Conservation (phyloP, 108 stramenopile species). For the Cyclostephanos tholiformis region DNA sequence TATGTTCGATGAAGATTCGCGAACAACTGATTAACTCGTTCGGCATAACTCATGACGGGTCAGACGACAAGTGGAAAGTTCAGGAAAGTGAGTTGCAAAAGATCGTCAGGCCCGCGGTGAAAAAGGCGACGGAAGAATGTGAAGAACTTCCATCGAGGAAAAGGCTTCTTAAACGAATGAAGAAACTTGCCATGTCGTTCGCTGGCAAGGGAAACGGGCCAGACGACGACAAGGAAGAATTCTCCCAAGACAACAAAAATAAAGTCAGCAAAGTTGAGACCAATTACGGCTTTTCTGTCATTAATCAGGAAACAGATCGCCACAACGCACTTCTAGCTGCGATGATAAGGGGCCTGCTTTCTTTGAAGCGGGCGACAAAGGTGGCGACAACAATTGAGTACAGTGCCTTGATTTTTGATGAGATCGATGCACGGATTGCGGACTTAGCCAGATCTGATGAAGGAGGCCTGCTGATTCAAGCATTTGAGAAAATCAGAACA, state of each 20-base stretch:
- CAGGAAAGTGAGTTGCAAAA: slow-evolving; percentile 36
- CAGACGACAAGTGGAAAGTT: slow-evolving; percentile 24
- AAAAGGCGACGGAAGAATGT: slow-evolving; percentile 24
- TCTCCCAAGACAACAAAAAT: slow-evolving; percentile 17
- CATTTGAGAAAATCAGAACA: slow-evolving; percentile 29
- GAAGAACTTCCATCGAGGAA: slow-evolving; percentile 76
- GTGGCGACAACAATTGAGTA: slow-evolving; percentile 28
- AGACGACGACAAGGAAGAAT: slow-evolving; percentile 31
- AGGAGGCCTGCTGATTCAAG: slow-evolving; percentile 16
- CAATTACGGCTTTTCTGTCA: slow-evolving; percentile 55
- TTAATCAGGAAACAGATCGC: slow-evolving; percentile 58
- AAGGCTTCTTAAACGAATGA: slow-evolving; percentile 67
- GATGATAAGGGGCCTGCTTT: slow-evolving; percentile 56
- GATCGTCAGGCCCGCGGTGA: background rate
- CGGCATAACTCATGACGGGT: slow-evolving; percentile 28
- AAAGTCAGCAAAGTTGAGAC: background rate
- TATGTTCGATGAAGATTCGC: slow-evolving; percentile 22
- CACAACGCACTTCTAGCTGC: slow-evolving; percentile 71
- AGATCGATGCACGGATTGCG: slow-evolving; percentile 25
- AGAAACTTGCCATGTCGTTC: slow-evolving; percentile 55
- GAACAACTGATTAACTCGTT: slow-evolving; percentile 59
- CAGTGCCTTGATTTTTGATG: slow-evolving; percentile 21
- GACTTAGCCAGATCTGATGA: slow-evolving; percentile 33
- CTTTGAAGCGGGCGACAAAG: slow-evolving; percentile 25
- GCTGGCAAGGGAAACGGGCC: slow-evolving; percentile 14